phyloP scores from a whole-genome alignment of 2,329 filamentous ascomycete species.

The Aureobasidium sp. region DNA sequence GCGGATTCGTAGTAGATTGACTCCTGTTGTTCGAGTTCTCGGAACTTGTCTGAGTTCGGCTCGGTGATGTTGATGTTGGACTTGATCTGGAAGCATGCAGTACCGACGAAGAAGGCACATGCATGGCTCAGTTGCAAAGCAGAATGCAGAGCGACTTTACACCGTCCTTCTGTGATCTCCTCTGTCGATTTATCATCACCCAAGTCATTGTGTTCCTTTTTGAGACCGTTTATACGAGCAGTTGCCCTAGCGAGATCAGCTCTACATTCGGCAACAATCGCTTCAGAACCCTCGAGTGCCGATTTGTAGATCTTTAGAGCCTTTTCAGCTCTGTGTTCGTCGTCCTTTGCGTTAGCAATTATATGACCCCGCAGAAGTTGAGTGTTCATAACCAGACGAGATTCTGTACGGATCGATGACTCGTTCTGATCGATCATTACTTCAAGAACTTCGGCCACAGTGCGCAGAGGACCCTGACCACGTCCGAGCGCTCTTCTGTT shows the following conservation, averaged over 20 bases:
- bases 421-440: constrained; percentile 94
- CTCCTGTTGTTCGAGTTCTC: constrained; percentile 74
- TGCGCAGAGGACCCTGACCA: constrained; percentile 73
- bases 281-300: constrained; percentile 43
- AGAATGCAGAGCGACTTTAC: constrained; percentile 71
- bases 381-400: constrained; percentile 66
- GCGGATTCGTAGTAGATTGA: constrained; percentile 79
- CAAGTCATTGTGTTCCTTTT: constrained; percentile 25
- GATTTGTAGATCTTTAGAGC: constrained; percentile 76
- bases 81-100: constrained; percentile 86
- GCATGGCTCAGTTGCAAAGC: constrained; percentile 85
- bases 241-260: constrained; percentile 50
- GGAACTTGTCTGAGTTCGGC: constrained; percentile 73
- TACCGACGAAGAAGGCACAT: constrained; percentile 86
- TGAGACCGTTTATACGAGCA: background rate
- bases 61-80: constrained; percentile 69
- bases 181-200: constrained; percentile 34
- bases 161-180: constrained; percentile 29
- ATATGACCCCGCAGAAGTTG: constrained; percentile 80
- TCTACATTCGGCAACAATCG: constrained; percentile 70
- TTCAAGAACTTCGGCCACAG: constrained; percentile 87
- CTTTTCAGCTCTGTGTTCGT: constrained; percentile 59
- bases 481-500: constrained; percentile 70
- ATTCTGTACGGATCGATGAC: constrained; percentile 66
- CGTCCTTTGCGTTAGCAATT: constrained; percentile 74